phyloP scores from a whole-genome alignment of 2,329 filamentous ascomycete species.

The Aspergillus luchuensis region DNA sequence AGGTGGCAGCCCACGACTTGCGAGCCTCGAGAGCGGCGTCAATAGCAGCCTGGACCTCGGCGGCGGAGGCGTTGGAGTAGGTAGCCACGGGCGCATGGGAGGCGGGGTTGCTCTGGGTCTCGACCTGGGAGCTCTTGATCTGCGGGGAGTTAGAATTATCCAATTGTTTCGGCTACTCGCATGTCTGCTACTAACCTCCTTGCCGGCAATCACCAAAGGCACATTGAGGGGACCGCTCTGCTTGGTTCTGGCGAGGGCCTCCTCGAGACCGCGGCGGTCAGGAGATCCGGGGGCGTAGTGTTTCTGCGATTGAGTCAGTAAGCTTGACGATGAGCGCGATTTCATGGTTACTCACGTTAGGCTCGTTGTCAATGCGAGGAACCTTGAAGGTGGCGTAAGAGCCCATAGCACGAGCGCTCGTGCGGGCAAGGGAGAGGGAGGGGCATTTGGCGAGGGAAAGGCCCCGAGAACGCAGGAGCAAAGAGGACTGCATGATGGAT shows the following conservation, averaged over 20 bases:
- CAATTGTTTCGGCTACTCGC: not conserved
- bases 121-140: slow-evolving; percentile 36
- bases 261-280: slow-evolving; percentile 73
- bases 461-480: slow-evolving; percentile 31
- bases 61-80: slow-evolving; percentile 77
- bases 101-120: slow-evolving; percentile 77
- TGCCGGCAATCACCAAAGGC: slow-evolving; percentile 80
- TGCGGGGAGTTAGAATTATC: slow-evolving; percentile 12
- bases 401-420: slow-evolving; percentile 39
- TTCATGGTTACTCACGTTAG: slow-evolving; percentile 69
- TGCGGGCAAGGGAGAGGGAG: slow-evolving; percentile 23
- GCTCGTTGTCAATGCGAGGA: slow-evolving; percentile 85
- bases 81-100: slow-evolving; percentile 78
- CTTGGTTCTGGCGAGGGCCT: slow-evolving; percentile 71
- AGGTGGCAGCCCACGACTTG: slow-evolving; percentile 78
- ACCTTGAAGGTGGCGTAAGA: slow-evolving; percentile 84
- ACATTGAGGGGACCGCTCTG: slow-evolving; percentile 72
- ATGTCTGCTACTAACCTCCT: slow-evolving; percentile 60
- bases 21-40: slow-evolving; percentile 83
- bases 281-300: slow-evolving; percentile 83
- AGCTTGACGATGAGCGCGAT: not conserved
- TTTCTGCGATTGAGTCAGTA: slow-evolving; percentile 59
- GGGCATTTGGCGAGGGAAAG: slow-evolving; percentile 24
- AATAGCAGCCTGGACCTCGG: slow-evolving; percentile 78
- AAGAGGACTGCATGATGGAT: slow-evolving; percentile 32